These are phyloP conservation scores for Dimocarpus longan DNA, from an alignment of 345 rosid species.

Conservation along the genomic window DNA sequence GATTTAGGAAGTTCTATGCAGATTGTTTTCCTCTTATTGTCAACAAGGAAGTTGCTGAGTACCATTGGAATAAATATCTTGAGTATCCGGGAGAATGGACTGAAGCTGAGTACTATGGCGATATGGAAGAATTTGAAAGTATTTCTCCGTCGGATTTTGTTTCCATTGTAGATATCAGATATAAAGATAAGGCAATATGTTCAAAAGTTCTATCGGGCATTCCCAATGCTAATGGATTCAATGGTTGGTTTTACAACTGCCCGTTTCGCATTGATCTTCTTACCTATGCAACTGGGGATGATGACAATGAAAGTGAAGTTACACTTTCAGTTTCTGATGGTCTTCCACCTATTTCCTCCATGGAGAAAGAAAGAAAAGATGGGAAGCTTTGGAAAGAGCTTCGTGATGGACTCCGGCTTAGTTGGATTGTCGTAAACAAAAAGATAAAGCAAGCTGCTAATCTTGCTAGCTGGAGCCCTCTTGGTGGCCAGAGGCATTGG, in stretches of 20 bases:
- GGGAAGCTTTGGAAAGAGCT: slow-evolving; percentile 80
- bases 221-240: slow-evolving; percentile 63
- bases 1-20: slow-evolving; percentile 72
- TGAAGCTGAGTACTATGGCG: slow-evolving; percentile 77
- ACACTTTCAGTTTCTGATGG: slow-evolving; percentile 66
- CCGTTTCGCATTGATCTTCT: slow-evolving; percentile 73
- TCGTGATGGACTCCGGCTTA: slow-evolving; percentile 61
- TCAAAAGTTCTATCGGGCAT: slow-evolving; percentile 78
- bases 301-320: slow-evolving; percentile 52
- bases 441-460: slow-evolving; percentile 69
- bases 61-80: slow-evolving; percentile 50
- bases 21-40: slow-evolving; percentile 80
- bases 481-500: slow-evolving; percentile 84
- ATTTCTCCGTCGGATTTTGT: slow-evolving; percentile 63
- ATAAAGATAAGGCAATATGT: slow-evolving; percentile 57
- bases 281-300: slow-evolving; percentile 43
- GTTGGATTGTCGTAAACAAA: slow-evolving; percentile 77
- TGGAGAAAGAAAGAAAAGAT: slow-evolving; percentile 74
- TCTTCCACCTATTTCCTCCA: slow-evolving; percentile 57
- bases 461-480: slow-evolving; percentile 79
- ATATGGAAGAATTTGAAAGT: slow-evolving; percentile 48
- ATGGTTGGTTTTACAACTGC: slow-evolving; percentile 75
- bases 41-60: slow-evolving; percentile 61
- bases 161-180: slow-evolving; percentile 67
- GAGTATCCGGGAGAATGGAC: slow-evolving; percentile 73